Evolutionary conservation across 306 rosid species (phyloP), one percentile per base, ranked within the genome.

Genomic region (Aeschynomene evenia): DNA sequence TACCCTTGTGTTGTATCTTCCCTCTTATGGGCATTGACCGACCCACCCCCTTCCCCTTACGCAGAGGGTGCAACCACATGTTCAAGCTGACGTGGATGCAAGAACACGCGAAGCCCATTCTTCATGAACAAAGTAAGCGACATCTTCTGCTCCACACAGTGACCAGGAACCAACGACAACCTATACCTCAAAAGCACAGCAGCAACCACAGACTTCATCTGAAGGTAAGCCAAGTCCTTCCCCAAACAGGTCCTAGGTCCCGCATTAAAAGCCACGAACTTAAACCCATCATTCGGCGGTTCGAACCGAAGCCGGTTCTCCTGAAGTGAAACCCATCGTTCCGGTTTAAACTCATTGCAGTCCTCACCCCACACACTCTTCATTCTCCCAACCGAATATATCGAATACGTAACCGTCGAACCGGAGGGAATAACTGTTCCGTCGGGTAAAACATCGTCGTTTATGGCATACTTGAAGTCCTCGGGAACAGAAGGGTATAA

Each of bases 221-320:
- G 98, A 39, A 94, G 77, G 77, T 94, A 94, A 69, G 98, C 98
- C 79, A 94, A 72, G 78, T 94, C 96, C 83, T 94, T 94, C 1
- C 98, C 98, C 70, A 94, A 76, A 67, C 98, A 94, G 7, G 87
- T 94, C 33, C 98, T 94, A 68, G 98, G 98, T 59, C 98, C 98
- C 4, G 82, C 98, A 20, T 94, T 94, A 21, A 94, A 94, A 22
- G 98, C 98, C 37, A 94, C 88, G 18, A 94, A 94, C 67, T 76
- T 85, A 24, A 81, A 94, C 0, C 77, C 84, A 28, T 94, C 95
- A 40, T 88, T 90, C 0, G 96, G 94, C 55, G 82, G 83, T 77
- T 90, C 92, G 85, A 94, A 94, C 84, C 86, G 82, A 14, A n/a
- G n/a, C 78, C 40, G 70, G 87, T 77, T 73, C 2, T 74, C 88